A percentile compares a stretch with the other conserved stretches of the same genome.
Evolutionary conservation across 2,329 filamentous ascomycete genomes (phyloP).

Genomic region (Ascochyta clinopodiicola): DNA sequence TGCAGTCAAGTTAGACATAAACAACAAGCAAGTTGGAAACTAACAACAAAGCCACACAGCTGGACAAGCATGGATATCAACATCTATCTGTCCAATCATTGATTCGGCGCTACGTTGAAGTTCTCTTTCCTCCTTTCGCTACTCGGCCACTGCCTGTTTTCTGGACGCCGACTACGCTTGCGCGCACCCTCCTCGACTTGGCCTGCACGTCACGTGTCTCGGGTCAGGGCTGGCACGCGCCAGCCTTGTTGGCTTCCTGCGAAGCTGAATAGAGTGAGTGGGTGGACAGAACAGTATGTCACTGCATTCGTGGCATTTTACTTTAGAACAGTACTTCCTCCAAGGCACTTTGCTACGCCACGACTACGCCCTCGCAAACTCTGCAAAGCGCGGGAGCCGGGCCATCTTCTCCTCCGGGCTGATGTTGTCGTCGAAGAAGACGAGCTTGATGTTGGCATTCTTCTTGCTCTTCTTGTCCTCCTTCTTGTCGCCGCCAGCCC

Average conservation of each 20-base stretch:
- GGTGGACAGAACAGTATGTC: too few species aligned
- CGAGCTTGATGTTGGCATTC: constrained; percentile 67
- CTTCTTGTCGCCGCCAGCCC: constrained; percentile 40
- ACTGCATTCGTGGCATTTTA: background rate
- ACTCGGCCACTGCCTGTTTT: too few species aligned
- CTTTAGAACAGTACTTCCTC: background rate
- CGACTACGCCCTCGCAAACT: constrained; percentile 31
- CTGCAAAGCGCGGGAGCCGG: constrained; percentile 73
- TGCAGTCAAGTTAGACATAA: too few species aligned
- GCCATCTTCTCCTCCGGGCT: constrained; percentile 94
- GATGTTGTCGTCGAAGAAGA: constrained; percentile 80
- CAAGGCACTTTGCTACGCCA: background rate
- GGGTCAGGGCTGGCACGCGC: background rate
- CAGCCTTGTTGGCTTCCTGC: background rate
- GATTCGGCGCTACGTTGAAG: too few species aligned
- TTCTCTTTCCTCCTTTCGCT: too few species aligned
- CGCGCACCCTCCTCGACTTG: background rate
- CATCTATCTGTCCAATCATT: too few species aligned
- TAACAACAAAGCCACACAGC: too few species aligned
- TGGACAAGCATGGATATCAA: too few species aligned
- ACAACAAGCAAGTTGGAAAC: too few species aligned
- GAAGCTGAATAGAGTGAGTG: background rate
- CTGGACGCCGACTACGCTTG: too few species aligned
- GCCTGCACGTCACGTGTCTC: background rate
- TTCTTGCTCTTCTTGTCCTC: constrained; percentile 66